Percentiles rank a stretch among this genome's conserved stretches.
Conservation (phyloP, 2,329 filamentous ascomycete species). For the Colletotrichum tanaceti region DNA sequence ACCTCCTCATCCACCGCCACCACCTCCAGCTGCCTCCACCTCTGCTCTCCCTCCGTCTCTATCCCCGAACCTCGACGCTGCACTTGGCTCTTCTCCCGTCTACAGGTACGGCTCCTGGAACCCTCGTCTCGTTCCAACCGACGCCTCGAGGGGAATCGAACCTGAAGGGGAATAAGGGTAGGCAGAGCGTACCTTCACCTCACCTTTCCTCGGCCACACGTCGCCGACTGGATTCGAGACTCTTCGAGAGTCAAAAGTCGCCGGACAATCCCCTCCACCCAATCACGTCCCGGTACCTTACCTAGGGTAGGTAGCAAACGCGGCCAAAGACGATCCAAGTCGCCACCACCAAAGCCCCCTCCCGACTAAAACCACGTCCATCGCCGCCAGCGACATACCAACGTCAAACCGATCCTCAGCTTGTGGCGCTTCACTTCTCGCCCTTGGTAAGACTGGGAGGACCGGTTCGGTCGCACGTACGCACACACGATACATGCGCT, state of each 20-base stretch:
- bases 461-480: conserved; percentile 31
- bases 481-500: conserved; percentile 1
- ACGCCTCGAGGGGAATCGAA: background rate
- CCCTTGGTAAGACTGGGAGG: conserved; percentile 29
- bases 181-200: background rate
- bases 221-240: conserved; percentile 12
- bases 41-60: background rate
- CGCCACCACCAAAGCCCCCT: conserved; percentile 36
- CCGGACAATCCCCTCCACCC: conserved; percentile 8
- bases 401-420: conserved; percentile 32
- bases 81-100: background rate
- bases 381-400: conserved; percentile 26
- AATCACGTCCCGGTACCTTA: conserved; percentile 29
- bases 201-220: conserved; percentile 23
- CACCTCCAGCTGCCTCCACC: background rate
- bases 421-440: conserved; percentile 37
- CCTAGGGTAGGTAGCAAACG: conserved; percentile 13
- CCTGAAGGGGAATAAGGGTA: conserved; percentile 1
- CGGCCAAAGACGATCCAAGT: conserved; percentile 37
- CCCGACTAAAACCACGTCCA: conserved; percentile 37
- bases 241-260: conserved; percentile 5
- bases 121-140: background rate
- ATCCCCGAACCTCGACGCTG: background rate
- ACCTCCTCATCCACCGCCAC: background rate
- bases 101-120: conserved; percentile 10